Evolutionary conservation across 805 yeast genomes (phyloP).

Genomic region (Cyberlindnera lachancei): DNA sequence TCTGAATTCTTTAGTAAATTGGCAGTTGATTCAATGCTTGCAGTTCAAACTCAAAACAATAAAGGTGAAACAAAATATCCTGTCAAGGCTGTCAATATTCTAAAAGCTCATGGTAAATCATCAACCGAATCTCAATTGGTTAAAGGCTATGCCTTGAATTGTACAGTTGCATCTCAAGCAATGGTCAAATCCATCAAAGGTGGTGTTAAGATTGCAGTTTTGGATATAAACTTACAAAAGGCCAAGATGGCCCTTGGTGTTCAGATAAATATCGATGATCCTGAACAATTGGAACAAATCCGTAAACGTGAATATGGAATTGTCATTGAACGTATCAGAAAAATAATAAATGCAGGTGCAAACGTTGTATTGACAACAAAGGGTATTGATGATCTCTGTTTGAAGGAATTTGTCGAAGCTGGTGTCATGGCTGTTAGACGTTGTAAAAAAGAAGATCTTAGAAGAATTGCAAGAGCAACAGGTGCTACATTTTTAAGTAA

Average conservation of each 20-base stretch:
- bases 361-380: conserved; percentile 93
- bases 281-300: conserved; percentile 93
- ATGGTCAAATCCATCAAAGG: conserved; percentile 72
- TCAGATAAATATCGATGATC: conserved; percentile 92
- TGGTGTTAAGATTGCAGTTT: conserved; percentile 77
- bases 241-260: conserved; percentile 98
- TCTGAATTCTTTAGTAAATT: conserved; percentile 81
- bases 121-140: conserved; percentile 80
- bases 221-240: conserved; percentile 90
- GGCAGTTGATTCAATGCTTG: conserved; percentile 93
- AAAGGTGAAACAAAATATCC: conserved; percentile 92
- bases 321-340: conserved; percentile 59
- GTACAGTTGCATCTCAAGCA: conserved; percentile 96
- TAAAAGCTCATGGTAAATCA: conserved; percentile 96
- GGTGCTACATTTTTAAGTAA: conserved; percentile 88
- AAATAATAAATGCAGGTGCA: conserved; percentile 79
- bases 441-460: conserved; percentile 91
- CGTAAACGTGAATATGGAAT: conserved; percentile 86
- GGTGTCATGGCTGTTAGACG: conserved; percentile 89
- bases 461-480: conserved; percentile 95
- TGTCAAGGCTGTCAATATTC: conserved; percentile 90
- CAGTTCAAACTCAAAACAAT: conserved; percentile 83
- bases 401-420: conserved; percentile 85
- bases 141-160: conserved; percentile 91
- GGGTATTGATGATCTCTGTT: conserved; percentile 95